Evolutionary conservation across 495 filamentous ascomycete genomes (phyloP), one percentile per base, ranked within the genome.

Genomic region (Tuber calosporum): DNA sequence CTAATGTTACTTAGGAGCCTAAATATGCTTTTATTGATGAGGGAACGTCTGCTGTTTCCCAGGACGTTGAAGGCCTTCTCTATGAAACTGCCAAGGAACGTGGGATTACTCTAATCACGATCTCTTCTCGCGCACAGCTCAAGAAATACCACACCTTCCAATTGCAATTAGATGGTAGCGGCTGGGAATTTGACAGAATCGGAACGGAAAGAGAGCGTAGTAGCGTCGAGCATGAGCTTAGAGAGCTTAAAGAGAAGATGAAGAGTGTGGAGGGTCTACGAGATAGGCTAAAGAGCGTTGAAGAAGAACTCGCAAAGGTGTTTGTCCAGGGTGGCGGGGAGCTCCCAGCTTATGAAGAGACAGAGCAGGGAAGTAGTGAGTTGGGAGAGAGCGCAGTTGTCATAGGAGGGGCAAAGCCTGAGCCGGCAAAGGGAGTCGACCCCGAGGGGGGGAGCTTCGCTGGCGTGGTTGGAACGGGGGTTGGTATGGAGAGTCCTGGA

Each of bases 141-240:
- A 98, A 97, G 83, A 93, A 93, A 79, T 97, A 97, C 80, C 95
- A 98, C 82, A 92, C 90, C 1, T 97, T 87, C 83, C 95, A 93
- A 75, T 87, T 99, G 2, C 90, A 89, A 38, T 88, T 99, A 20
- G 83, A 85, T 72, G 87, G 86, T 39, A 75, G 85, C 74, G 88
- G 89, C 77, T 99, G 94, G 93, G 91, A 92, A 73, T 90, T 97
- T 79, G 92, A 97, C 80, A 86, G 93, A 66, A 97, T 99, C 75
- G 96, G 96, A 62, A 97, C 93, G 0, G 91, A 92, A 80, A 86
- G 89, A 78, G 96, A 99, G 85, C 95, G 94, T 83, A 89, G 92
- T 79, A 89, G 90, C 11, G 94, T 97, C 1, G 93, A 97, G 85
- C 89, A 89, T 78, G 96, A 99, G 82, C 83, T 99, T 62, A 86